These are phyloP conservation scores for Sporothrix brunneoviolacea DNA, from an alignment of 2,329 filamentous ascomycete species.

Conservation along the genomic window DNA sequence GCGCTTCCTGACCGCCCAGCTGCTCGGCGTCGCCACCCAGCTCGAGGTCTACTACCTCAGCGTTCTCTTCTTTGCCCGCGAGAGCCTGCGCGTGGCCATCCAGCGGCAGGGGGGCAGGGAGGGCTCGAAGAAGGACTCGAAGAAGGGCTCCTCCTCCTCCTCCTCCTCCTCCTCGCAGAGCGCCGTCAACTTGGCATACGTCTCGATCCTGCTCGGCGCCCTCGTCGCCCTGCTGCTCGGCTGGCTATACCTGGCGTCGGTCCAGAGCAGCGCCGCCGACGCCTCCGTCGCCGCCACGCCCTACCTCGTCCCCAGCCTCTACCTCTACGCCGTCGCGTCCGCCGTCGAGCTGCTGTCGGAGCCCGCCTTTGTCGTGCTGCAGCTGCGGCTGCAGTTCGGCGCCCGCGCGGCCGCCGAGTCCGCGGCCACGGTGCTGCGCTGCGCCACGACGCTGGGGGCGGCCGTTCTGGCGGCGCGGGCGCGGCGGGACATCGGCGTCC, in stretches of 20 bases:
- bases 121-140: constrained; percentile 10
- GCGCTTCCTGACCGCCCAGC: constrained; percentile 75
- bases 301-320: constrained; percentile 51
- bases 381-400: constrained; percentile 72
- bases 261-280: constrained; percentile 22
- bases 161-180: constrained; percentile 52
- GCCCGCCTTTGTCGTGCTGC: constrained; percentile 81
- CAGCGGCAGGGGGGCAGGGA: constrained; percentile 57
- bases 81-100: constrained; percentile 84
- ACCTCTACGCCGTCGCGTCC: constrained; percentile 50
- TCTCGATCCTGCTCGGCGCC: constrained; percentile 64
- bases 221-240: constrained; percentile 59
- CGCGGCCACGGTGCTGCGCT: constrained; percentile 71
- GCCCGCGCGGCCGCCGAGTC: constrained; percentile 78
- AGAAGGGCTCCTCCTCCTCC: not conserved
- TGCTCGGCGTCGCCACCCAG: constrained; percentile 81
- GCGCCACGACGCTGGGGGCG: constrained; percentile 63
- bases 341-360: constrained; percentile 75
- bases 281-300: constrained; percentile 48
- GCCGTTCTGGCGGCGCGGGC: constrained; percentile 46
- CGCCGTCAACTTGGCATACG: constrained; percentile 80
- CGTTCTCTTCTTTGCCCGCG: constrained; percentile 88
- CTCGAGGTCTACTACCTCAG: constrained; percentile 90
- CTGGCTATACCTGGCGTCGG: constrained; percentile 56
- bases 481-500: constrained; percentile 56